These are phyloP conservation scores for Aureobasidium zeae DNA, from an alignment of 2,329 filamentous ascomycete species.

Conservation along the genomic window DNA sequence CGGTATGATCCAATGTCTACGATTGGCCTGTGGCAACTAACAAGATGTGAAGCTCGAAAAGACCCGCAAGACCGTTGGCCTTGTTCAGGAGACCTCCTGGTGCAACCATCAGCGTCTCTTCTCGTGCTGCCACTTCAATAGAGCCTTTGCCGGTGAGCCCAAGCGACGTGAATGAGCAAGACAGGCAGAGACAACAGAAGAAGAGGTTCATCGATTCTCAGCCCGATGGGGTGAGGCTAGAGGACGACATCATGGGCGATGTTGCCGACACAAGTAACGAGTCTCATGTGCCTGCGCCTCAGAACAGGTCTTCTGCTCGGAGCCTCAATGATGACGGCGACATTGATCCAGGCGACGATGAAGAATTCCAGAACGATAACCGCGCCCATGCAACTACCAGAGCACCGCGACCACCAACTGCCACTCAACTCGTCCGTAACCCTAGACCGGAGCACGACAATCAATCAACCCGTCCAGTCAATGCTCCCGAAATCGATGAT, in stretches of 20 bases:
- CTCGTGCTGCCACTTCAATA: not conserved
- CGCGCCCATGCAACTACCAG: conserved; percentile 25
- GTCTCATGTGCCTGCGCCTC: too few relatives aligned
- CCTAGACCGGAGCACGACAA: not conserved
- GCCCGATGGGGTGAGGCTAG: conserved; percentile 28
- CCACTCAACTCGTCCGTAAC: not conserved
- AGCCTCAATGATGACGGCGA: too few relatives aligned
- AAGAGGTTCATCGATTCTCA: conserved; percentile 34
- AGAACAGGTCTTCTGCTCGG: too few relatives aligned
- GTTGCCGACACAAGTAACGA: not conserved
- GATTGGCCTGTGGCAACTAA: too few relatives aligned
- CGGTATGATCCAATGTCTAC: not conserved
- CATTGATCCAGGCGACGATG: conserved; percentile 32
- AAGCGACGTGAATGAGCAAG: not conserved
- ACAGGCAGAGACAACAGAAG: conserved; percentile 16
- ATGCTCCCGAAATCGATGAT: not conserved
- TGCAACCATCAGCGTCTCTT: not conserved
- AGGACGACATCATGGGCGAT: not conserved
- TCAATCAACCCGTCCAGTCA: not conserved
- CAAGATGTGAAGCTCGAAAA: conserved; percentile 1
- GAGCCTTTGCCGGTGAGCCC: not conserved
- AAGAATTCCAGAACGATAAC: conserved; percentile 36
- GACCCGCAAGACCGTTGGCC: not conserved
- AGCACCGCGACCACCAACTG: not conserved
- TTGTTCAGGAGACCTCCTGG: conserved; percentile 3